phyloP scores from a whole-genome alignment of 805 yeast species.

The Yarrowia sp. region DNA sequence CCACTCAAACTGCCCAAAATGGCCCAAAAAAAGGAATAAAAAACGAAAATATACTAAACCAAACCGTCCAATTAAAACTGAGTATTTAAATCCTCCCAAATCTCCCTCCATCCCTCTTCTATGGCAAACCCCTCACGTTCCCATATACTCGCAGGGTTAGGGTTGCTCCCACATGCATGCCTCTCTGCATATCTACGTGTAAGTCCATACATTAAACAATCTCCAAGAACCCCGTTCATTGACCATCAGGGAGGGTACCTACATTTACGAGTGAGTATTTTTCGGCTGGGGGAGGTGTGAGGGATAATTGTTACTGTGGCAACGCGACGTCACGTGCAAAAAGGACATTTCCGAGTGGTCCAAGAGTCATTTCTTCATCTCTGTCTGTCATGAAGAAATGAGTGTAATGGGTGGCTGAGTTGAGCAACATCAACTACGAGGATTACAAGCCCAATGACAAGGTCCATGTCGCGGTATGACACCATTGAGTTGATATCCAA shows the following conservation, averaged over 20 bases:
- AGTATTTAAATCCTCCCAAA: neutral
- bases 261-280: neutral
- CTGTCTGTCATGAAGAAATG: too few species aligned
- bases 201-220: conserved; percentile 16
- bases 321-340: too few species aligned
- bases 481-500: too few species aligned
- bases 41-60: neutral
- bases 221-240: neutral
- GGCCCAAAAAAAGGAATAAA: neutral
- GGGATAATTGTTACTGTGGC: neutral
- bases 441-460: too few species aligned
- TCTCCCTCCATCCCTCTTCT: neutral
- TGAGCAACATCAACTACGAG: too few species aligned
- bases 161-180: neutral
- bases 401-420: too few species aligned
- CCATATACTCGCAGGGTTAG: too few species aligned
- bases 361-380: too few species aligned
- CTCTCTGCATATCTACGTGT: conserved; percentile 2
- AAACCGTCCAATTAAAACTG: too few species aligned
- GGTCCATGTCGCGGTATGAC: too few species aligned
- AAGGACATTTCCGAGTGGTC: too few species aligned
- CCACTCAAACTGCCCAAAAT: neutral
- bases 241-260: neutral
- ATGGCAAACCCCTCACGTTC: neutral
- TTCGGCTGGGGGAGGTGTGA: neutral